Conservation (phyloP, 2,329 filamentous ascomycete species). For the Metarhizium humberi region DNA sequence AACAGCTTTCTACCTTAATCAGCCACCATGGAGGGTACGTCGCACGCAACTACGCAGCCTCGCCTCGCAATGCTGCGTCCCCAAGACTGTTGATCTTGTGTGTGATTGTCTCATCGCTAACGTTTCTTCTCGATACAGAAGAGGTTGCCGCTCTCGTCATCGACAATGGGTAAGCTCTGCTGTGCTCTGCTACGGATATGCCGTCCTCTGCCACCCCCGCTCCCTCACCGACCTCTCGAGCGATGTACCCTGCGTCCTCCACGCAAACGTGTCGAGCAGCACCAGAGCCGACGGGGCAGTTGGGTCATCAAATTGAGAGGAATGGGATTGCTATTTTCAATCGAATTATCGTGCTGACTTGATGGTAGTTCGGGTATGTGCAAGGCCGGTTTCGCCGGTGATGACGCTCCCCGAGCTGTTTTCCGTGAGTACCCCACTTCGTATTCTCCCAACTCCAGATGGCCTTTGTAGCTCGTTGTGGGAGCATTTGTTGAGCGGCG, state of each 20-base stretch:
- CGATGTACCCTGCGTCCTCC: constrained; percentile 4
- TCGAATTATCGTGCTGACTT: constrained; percentile 26
- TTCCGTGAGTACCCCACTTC: constrained; percentile 73
- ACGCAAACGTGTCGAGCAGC: constrained; percentile 1
- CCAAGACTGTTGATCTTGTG: background rate
- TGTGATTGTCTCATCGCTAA: constrained; percentile 28
- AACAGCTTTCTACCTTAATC: constrained; percentile 30
- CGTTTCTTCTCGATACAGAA: constrained; percentile 53
- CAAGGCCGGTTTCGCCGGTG: constrained; percentile 99
- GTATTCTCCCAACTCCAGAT: constrained; percentile 7
- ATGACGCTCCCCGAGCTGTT: constrained; percentile 98
- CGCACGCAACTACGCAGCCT: constrained; percentile 7
- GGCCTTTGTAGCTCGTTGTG: constrained; percentile 9
- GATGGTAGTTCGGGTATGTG: constrained; percentile 94
- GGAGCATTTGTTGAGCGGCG: constrained; percentile 4
- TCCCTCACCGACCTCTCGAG: constrained; percentile 26
- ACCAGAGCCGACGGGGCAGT: background rate
- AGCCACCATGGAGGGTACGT: constrained; percentile 48
- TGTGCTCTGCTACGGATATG: background rate
- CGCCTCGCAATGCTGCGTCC: background rate
- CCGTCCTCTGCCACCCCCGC: constrained; percentile 10
- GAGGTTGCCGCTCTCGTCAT: constrained; percentile 99
- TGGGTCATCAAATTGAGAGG: background rate
- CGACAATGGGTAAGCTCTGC: constrained; percentile 97
- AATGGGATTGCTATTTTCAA: background rate